A percentile compares a stretch with the other conserved stretches of the same genome.
phyloP scores from a whole-genome alignment of 1,284 basidiomycete genomes.

The Pseudozyma tsukubaensis region DNA sequence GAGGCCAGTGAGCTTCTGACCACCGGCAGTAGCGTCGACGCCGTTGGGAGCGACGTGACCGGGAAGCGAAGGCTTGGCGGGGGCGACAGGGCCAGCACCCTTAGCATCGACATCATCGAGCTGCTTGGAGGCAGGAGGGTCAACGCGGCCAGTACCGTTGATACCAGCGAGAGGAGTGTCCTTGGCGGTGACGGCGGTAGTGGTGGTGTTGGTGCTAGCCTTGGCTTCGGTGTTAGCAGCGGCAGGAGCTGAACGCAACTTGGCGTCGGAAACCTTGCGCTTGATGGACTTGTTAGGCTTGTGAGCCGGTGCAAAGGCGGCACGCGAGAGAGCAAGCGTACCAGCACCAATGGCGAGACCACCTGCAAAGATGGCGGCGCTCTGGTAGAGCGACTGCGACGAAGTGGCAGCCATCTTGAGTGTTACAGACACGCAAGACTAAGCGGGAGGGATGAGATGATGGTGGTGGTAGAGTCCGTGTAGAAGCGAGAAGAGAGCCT shows the following conservation, averaged over 20 bases:
- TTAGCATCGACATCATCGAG: slow-evolving; percentile 55
- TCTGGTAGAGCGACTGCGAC: slow-evolving; percentile 54
- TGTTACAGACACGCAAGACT: slow-evolving; percentile 14
- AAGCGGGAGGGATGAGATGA: slow-evolving; percentile 6
- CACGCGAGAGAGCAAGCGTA: slow-evolving; percentile 58
- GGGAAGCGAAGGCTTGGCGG: slow-evolving; percentile 34
- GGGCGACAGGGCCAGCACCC: slow-evolving; percentile 36
- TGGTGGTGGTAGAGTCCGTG: not conserved
- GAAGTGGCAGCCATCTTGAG: slow-evolving; percentile 47
- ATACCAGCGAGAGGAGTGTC: slow-evolving; percentile 22
- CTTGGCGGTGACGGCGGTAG: slow-evolving; percentile 37
- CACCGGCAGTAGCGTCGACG: slow-evolving; percentile 43
- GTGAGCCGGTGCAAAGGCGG: slow-evolving; percentile 57
- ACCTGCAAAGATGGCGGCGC: slow-evolving; percentile 64
- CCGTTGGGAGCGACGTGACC: slow-evolving; percentile 45
- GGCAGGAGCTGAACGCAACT: slow-evolving; percentile 23
- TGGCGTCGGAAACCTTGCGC: slow-evolving; percentile 54
- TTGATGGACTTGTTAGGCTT: slow-evolving; percentile 58
- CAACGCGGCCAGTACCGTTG: slow-evolving; percentile 32
- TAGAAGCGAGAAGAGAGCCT: not conserved
- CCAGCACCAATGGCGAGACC: slow-evolving; percentile 64
- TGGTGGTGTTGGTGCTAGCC: slow-evolving; percentile 2
- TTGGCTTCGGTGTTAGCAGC: slow-evolving; percentile 3
- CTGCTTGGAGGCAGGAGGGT: slow-evolving; percentile 50
- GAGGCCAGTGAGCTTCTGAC: slow-evolving; percentile 50